A percentile compares a stretch with the other conserved stretches of the same genome.
These are phyloP conservation scores for Glomus cerebriforme DNA, from an alignment of 192 early-diverging fungal species.

Conservation along the genomic window DNA sequence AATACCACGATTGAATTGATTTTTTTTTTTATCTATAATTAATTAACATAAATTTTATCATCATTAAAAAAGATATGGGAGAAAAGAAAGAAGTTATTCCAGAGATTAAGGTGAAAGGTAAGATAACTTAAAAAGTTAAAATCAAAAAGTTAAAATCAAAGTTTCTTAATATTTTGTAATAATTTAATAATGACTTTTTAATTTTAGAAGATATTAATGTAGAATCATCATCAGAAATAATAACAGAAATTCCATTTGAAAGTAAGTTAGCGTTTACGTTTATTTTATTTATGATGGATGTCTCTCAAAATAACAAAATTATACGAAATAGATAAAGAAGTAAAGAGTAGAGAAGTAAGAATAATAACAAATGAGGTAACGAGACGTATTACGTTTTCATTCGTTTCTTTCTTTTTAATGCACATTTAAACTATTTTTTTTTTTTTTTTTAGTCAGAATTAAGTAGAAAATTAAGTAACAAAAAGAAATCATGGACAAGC, in stretches of 20 bases:
- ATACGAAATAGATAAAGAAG: background rate
- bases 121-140: background rate
- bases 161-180: no score
- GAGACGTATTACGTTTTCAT: background rate
- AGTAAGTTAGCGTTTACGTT: no score
- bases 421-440: background rate
- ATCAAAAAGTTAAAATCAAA: no score
- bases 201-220: background rate
- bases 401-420: background rate
- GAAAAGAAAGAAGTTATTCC: background rate
- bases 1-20: no score
- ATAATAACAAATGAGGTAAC: background rate
- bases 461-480: background rate
- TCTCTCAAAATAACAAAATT: no score
- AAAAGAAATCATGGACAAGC: background rate
- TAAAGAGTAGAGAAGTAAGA: background rate
- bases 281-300: no score
- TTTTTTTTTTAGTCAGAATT: background rate
- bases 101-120: background rate
- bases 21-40: no score
- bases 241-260: no score
- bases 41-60: no score
- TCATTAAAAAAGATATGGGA: no score
- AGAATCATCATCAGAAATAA: no score
- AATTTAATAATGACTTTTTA: no score